Percentiles rank a stretch among this genome's conserved stretches.
Evolutionary conservation across 345 rosid genomes (phyloP).

Genomic region (Draba incana): DNA sequence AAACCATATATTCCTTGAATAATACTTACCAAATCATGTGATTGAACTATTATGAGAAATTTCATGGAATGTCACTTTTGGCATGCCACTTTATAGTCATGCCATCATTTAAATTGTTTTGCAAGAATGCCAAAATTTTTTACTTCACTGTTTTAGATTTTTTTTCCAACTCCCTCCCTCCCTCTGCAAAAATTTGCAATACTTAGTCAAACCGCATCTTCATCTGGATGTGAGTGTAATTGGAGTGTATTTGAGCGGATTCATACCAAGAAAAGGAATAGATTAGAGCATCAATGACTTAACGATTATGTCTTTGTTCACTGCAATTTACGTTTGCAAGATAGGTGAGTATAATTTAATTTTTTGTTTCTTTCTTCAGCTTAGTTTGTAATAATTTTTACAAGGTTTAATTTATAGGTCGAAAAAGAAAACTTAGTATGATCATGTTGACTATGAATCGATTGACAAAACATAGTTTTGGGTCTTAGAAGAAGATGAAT

Average conservation of each 20-base stretch:
- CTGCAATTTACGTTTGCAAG: constrained; percentile 3
- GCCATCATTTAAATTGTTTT: too few species aligned
- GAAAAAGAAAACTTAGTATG: background rate
- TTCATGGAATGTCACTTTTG: too few species aligned
- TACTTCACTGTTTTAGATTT: too few species aligned
- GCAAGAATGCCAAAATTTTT: too few species aligned
- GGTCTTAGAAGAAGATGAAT: background rate
- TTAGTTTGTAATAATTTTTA: too few species aligned
- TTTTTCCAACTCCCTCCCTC: too few species aligned
- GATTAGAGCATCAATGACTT: constrained; percentile 4
- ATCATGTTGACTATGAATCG: constrained; percentile 11
- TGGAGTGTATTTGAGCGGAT: background rate
- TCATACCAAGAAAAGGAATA: constrained; percentile 1
- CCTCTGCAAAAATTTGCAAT: constrained; percentile 1
- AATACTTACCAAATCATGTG: too few species aligned
- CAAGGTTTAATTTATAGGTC: background rate
- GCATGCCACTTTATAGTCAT: too few species aligned
- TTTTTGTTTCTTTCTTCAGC: background rate
- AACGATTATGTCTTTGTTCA: constrained; percentile 8
- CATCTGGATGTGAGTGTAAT: constrained; percentile 8
- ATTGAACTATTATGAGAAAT: too few species aligned
- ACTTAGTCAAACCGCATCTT: background rate
- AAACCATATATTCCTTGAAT: too few species aligned
- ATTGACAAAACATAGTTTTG: constrained; percentile 15
- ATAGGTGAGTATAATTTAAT: background rate